Conservation (phyloP, 495 filamentous ascomycete species). For the Acidomyces sp. region DNA sequence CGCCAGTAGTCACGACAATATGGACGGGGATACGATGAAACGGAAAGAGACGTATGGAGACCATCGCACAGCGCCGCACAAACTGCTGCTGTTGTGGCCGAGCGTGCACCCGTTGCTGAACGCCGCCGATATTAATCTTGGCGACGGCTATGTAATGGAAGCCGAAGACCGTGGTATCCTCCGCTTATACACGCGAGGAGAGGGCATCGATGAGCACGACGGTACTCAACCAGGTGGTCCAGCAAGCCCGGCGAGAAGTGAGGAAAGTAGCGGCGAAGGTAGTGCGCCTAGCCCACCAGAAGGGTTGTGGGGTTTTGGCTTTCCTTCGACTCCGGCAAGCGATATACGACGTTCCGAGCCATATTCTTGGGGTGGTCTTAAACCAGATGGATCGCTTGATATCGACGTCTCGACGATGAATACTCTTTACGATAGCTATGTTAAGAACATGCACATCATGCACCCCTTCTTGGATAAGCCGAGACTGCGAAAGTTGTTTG, state of each 20-base stretch:
- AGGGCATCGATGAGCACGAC: conserved; percentile 43
- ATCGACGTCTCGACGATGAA: conserved; percentile 49
- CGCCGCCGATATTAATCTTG: conserved; percentile 32
- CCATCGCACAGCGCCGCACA: conserved; percentile 70
- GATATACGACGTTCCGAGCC: conserved; percentile 17
- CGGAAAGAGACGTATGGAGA: too few species aligned
- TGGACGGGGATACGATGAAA: too few species aligned
- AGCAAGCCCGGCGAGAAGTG: conserved; percentile 13
- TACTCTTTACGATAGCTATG: conserved; percentile 55
- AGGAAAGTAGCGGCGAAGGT: conserved; percentile 22
- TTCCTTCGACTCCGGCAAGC: conserved; percentile 13
- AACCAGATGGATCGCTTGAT: conserved; percentile 48
- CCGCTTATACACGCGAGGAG: conserved; percentile 65
- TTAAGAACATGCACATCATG: conserved; percentile 70
- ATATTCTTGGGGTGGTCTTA: conserved; percentile 36
- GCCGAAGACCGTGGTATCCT: conserved; percentile 64
- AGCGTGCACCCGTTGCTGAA: conserved; percentile 46
- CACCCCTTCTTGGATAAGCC: conserved; percentile 69
- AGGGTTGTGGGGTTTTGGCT: conserved; percentile 30
- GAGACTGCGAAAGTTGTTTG: conserved; percentile 36
- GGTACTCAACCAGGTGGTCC: conserved; percentile 26
- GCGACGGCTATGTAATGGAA: conserved; percentile 55
- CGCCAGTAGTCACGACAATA: too few species aligned
- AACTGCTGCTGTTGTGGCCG: conserved; percentile 52
- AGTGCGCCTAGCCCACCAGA: conserved; percentile 24